phyloP scores from a whole-genome alignment of 2,329 filamentous ascomycete species.

The Monosporascus sp. region DNA sequence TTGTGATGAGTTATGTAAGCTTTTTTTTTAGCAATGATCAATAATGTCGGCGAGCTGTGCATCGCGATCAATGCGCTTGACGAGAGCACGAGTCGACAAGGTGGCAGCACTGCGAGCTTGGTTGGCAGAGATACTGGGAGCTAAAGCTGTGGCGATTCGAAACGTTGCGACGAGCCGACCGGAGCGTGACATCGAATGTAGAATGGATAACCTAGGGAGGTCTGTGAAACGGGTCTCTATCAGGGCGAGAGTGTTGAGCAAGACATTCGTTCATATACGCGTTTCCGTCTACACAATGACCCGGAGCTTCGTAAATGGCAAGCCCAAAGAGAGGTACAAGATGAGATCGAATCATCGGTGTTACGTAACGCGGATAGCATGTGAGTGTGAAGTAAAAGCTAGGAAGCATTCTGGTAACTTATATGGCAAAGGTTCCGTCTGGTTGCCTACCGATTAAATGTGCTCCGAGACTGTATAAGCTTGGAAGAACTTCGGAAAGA shows the following conservation, averaged over 20 bases:
- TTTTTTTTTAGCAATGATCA: conserved; percentile 1
- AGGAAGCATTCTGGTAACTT: background rate
- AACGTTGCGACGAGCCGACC: conserved; percentile 19
- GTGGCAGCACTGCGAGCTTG: conserved; percentile 1
- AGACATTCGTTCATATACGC: conserved; percentile 16
- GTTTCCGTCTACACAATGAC: conserved; percentile 16
- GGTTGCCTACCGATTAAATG: conserved; percentile 14
- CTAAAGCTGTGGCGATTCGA: background rate
- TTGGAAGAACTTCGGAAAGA: too few relatives aligned
- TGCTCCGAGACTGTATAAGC: conserved; percentile 12
- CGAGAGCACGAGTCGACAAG: conserved; percentile 14
- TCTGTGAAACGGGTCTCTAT: conserved; percentile 14
- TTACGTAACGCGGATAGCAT: conserved; percentile 23
- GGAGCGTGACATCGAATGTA: conserved; percentile 18
- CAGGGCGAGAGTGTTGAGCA: conserved; percentile 11
- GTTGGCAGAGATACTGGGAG: conserved; percentile 7
- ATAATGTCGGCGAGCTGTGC: conserved; percentile 16
- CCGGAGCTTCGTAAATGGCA: conserved; percentile 20
- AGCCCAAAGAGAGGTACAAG: conserved; percentile 11
- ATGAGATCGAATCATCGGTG: conserved; percentile 16
- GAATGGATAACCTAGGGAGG: conserved; percentile 8
- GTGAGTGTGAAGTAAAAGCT: conserved; percentile 13
- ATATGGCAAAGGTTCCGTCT: conserved; percentile 15
- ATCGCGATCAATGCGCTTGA: conserved; percentile 27
- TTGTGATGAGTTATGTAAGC: too few relatives aligned